Evolutionary conservation across 1,284 basidiomycete species (phyloP), one percentile per base, ranked within the genome.

Genomic region (Chalciporus sp.): DNA sequence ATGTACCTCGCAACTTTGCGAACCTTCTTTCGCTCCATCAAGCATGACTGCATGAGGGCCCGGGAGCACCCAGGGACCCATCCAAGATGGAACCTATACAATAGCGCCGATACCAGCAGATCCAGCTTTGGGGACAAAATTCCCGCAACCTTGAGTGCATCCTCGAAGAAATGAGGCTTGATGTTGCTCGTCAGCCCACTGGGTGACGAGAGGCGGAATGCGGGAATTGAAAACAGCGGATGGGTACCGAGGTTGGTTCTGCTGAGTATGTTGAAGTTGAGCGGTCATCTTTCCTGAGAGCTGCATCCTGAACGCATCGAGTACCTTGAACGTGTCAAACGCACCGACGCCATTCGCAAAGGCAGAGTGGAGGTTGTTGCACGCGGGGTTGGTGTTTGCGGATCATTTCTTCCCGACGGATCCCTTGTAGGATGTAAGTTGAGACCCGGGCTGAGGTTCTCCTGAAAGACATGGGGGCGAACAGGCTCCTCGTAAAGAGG

Each of bases 241-340:
- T 9, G 58, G 60, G 43, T 69, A 50, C 61, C 70, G 74, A 42
- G 58, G 62, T 7, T 66, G 68, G 47, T 8, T 37, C 2, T 37
- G 35, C n/a, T 75, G 74, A 3, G 61, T 61, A 23, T 73, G 69
- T 33, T 72, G 72, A n/a, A n/a, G n/a, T 47, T 77, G 76, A 29
- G 77, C 71, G 0, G 90, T 90, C 81, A 94, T 88, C 71, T 87
- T 84, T 35, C 84, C 83, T 92, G 92, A 94, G 1, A 94, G 77
- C 62, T 94, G 92, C 88, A 92, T 92, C 33, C 92, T 82, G 64
- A 87, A 94, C 69, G 84, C 81, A 73, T 95, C 92, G 65, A 94
- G 76, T 8, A 82, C 85, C 76, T 91, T 92, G 76, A 92, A 81
- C 6, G 86, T 75, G 51, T 89, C 85, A 65, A 89, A 88, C 17